phyloP scores from a whole-genome alignment of 2,329 filamentous ascomycete species.

The Periconia digitata region DNA sequence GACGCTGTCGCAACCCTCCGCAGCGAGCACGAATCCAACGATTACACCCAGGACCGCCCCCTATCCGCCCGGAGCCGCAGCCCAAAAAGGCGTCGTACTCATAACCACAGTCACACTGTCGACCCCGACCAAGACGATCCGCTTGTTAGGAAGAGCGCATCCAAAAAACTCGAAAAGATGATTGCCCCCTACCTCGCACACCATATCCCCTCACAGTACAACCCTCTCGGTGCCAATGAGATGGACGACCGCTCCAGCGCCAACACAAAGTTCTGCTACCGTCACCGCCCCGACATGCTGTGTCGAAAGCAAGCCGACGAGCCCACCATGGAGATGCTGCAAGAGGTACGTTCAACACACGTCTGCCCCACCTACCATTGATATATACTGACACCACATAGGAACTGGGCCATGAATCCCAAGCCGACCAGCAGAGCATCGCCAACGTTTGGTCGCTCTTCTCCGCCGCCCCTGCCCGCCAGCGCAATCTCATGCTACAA shows the following conservation, averaged over 20 bases:
- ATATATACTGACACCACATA: conserved; percentile 47
- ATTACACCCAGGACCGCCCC: too few species aligned
- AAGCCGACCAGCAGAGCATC: conserved; percentile 89
- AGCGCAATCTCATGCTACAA: conserved; percentile 93
- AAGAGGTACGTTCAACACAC: conserved; percentile 63
- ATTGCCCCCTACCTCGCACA: conserved; percentile 86
- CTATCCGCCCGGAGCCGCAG: conserved; percentile 1
- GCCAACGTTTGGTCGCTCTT: conserved; percentile 98
- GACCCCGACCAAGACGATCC: conserved; percentile 31
- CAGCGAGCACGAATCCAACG: conserved; percentile 16
- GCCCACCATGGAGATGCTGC: conserved; percentile 91
- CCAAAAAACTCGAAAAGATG: conserved; percentile 72
- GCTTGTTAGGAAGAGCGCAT: conserved; percentile 31
- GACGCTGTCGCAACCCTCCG: conserved; percentile 29
- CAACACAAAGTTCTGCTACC: conserved; percentile 93
- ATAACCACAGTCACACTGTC: conserved; percentile 8
- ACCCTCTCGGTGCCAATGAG: conserved; percentile 65
- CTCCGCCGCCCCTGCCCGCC: conserved; percentile 89
- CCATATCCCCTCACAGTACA: conserved; percentile 88
- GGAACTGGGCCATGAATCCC: conserved; percentile 80
- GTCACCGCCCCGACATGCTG: conserved; percentile 90
- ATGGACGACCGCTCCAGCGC: conserved; percentile 49
- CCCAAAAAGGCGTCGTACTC: conserved; percentile 22
- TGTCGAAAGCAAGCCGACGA: conserved; percentile 92
- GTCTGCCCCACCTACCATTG: conserved; percentile 1